Evolutionary conservation across 2,329 filamentous ascomycete species (phyloP), one percentile per base, ranked within the genome.

Genomic region (Pestalotiopsis sp.): DNA sequence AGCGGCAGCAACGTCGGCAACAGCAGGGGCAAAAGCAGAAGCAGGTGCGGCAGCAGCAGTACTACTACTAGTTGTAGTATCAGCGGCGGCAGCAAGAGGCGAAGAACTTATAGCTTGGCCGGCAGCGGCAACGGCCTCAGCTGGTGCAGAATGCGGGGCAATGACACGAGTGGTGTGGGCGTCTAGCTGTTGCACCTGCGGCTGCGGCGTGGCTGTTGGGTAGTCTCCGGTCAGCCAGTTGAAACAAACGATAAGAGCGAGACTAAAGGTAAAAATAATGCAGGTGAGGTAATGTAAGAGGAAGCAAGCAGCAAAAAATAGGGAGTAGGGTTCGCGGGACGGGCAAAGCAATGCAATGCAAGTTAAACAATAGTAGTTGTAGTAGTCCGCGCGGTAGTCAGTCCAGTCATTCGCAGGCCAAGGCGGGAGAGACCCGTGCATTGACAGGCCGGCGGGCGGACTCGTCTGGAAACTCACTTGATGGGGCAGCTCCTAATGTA

Each of bases 71-170:
- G 27, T 23, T 23, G 23, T 7, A 31, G 27, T 31, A 31, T 31
- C 27, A 5, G 27, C 27, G 27, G 27, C 27, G 27, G 27, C 6
- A 31, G 45, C 45, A 52, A 52, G 45, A 52, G 45, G 45, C 45
- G 58, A 49, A 20, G 61, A 65, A 65, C 67, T 65, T 65, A 65
- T 64, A 59, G 36, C 62, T 67, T 67, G 68, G 57, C 61, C 62
- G 27, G 31, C 59, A 61, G 67, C 57, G 57, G 39, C 67, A 61
- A 52, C 45, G 45, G 45, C 45, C 45, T 52, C 67, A 57, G 63
- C 66, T 63, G 65, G 59, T 66, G 69, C 41, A 67, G 69, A 68
- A 63, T 70, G 69, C 69, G 69, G 69, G 69, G 69, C 68, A 66
- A 63, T 69, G 68, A 67, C 68, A 69, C 63, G 65, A 67, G 65